Percentiles rank a stretch among this genome's conserved stretches.
These are phyloP conservation scores for Trametes versicolor DNA, from an alignment of 1,284 basidiomycete genomes.

Conservation along the genomic window DNA sequence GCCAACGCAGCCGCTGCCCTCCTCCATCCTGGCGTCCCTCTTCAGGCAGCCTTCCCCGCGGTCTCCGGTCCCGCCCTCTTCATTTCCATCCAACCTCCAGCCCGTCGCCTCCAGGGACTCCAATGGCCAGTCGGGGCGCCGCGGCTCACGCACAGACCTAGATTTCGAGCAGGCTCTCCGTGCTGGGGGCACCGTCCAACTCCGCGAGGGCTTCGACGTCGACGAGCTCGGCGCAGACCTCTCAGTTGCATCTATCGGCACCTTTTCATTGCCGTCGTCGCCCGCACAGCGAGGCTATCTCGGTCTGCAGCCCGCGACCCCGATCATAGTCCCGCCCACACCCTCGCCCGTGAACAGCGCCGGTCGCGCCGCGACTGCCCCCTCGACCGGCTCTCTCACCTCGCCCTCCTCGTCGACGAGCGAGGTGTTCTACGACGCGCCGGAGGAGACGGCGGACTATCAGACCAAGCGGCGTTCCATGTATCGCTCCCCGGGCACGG, in stretches of 20 bases:
- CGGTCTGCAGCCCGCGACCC: constrained; percentile 52
- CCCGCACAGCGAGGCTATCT: constrained; percentile 43
- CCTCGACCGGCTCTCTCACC: constrained; percentile 42
- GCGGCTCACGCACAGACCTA: constrained; percentile 72
- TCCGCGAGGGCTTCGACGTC: constrained; percentile 76
- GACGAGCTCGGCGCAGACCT: constrained; percentile 63
- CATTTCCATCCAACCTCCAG: constrained; percentile 62
- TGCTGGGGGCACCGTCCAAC: constrained; percentile 68
- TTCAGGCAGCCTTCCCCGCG: constrained; percentile 54
- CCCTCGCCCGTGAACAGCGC: constrained; percentile 49
- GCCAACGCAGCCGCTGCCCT: constrained; percentile 22
- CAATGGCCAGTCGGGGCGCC: constrained; percentile 47
- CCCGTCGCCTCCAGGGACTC: constrained; percentile 63
- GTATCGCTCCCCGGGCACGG: constrained; percentile 87
- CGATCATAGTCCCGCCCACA: constrained; percentile 67
- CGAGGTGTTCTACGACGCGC: constrained; percentile 69
- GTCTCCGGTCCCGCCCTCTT: constrained; percentile 56
- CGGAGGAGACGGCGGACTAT: constrained; percentile 66
- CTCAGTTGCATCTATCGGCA: constrained; percentile 44
- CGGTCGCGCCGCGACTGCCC: constrained; percentile 38
- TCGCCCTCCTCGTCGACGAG: constrained; percentile 52
- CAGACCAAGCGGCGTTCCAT: constrained; percentile 83
- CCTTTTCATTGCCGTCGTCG: constrained; percentile 40
- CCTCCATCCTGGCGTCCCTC: constrained; percentile 45
- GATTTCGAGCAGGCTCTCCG: constrained; percentile 82